Base-by-base conservation (phyloP, 2,329 filamentous ascomycete species). In the Arthrobotrys conoides region DNA sequence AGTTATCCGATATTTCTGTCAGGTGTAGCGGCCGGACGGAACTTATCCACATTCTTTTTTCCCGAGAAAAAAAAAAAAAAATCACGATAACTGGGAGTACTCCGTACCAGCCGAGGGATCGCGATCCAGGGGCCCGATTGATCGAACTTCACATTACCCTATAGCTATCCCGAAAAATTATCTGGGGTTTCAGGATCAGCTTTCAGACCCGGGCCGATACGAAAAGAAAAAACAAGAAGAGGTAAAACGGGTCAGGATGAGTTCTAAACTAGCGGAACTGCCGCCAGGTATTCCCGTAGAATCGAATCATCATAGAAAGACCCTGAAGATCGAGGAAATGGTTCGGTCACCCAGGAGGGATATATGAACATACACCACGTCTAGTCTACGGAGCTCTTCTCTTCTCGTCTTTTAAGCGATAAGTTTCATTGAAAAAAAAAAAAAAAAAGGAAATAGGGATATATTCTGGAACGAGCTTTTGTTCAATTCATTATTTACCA, bases 401-500 rank as follows among this genome's bases (percentile, higher is more conserved):
- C 14, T 2, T 6, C 27, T 30, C 27, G 6, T 6, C 16, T 0
- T 12, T 59, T 41, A 59, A 69, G 66, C 33, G 41, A 69, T 51
- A 51, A 18, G 44, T 71, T 27, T 27, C 33, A 51, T 71, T 9
- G 46, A 63, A 46, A 20, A n/a, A n/a, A n/a, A n/a, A n/a, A n/a
- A n/a, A n/a, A n/a, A n/a, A n/a, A n/a, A n/a, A n/a, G n/a, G n/a
- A n/a, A n/a, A n/a, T n/a, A n/a, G 24, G 20, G 46, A 38, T 36
- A 20, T 55, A 53, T 38, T 59, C 55, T 59, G 55, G 55, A 59
- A 16, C n/a, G n/a, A n/a, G n/a, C n/a, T n/a, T n/a, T n/a, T n/a
- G n/a, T n/a, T n/a, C n/a, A n/a, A n/a, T n/a, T n/a, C n/a, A 61
- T 18, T 20, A 61, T 61, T 44, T 36, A 61, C 68, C 55, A 71